phyloP scores from a whole-genome alignment of 257 asterid genomes.

The Solanum lignicaule region DNA sequence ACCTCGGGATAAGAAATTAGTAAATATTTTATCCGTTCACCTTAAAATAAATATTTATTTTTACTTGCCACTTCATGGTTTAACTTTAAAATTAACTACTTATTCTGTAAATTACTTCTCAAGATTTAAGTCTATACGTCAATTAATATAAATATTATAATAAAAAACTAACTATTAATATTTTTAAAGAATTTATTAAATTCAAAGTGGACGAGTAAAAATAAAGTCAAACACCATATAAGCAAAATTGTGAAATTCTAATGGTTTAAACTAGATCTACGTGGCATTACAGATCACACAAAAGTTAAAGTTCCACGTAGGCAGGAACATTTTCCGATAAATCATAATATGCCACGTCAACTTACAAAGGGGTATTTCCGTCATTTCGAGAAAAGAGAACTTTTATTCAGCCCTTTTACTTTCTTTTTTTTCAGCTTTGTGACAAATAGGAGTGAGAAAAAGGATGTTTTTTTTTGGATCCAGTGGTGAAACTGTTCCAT shows the following conservation, averaged over 20 bases:
- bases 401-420: background rate
- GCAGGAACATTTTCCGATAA: background rate
- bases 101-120: too few species aligned
- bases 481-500: accelerated
- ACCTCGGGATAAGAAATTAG: background rate
- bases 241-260: background rate
- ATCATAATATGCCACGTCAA: background rate
- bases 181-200: too few species aligned
- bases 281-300: background rate
- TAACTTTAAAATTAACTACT: background rate
- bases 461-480: too few species aligned
- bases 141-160: too few species aligned
- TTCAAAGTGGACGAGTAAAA: background rate
- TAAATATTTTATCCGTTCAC: background rate
- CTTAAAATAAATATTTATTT: too few species aligned
- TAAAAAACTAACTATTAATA: too few species aligned
- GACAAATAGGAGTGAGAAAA: background rate
- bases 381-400: too few species aligned
- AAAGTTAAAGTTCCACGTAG: background rate
- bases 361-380: too few species aligned
- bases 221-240: background rate
- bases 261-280: background rate
- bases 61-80: too few species aligned
- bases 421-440: background rate
- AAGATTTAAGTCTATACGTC: too few species aligned